Evolutionary conservation across 2,329 filamentous ascomycete genomes (phyloP), one percentile per base, ranked within the genome.

Genomic region (Fusarium floridanum): DNA sequence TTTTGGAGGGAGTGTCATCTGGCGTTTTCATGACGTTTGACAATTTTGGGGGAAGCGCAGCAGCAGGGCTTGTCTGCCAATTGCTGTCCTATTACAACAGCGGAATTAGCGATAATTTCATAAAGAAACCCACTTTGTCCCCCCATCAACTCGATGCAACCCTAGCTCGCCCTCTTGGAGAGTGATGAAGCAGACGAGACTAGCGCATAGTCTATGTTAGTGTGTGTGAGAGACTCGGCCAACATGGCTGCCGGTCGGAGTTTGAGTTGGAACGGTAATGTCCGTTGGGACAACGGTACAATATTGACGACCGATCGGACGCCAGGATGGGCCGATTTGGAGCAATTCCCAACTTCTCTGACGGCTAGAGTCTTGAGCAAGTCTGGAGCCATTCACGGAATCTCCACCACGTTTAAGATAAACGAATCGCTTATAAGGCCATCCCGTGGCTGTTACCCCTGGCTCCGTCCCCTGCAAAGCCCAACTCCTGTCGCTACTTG

Each of bases 41-140:
- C 32, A 36, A 53, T 65, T 65, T 66, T 62, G 45, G 55, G 43
- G 63, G 68, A 36, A 61, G 43, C 50, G 55, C 67, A 61, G 45
- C 53, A 41, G 53, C 60, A 45, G 61, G 72, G 63, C 39, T 61
- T 55, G 43, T 62, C 48, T 65, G 34, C 41, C 61, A 48, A 37
- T 41, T 62, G 32, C 66, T 65, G 61, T 43, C 73, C 75, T 74
- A 75, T 78, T 56, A 67, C 67, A 66, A 59, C 45, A 78, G 75
- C 76, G 71, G 68, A 70, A 77, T 77, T 77, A 78, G 76, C 76
- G 76, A 78, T 70, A 75, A 73, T 76, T 64, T 65, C 55, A 70
- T 64, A 67, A 66, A 67, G 50, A 68, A 48, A 64, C 55, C 43
- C 61, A 36, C 64, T 59, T 34, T 53, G 63, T 39, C 14, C 59